Evolutionary conservation across 345 rosid species (phyloP).

Genomic region (Eucalyptus pauciflora): DNA sequence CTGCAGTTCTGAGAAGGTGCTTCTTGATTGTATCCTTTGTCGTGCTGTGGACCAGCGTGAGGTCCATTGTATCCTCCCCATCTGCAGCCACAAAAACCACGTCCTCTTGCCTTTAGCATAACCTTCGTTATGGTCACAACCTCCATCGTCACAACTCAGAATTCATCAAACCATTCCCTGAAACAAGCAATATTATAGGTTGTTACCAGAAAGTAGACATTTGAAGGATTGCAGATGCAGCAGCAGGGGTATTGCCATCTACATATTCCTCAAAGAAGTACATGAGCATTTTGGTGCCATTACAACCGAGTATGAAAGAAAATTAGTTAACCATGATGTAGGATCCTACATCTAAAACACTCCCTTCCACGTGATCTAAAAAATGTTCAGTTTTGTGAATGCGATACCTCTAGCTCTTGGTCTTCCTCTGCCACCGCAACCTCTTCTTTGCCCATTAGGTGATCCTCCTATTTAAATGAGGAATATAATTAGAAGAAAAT

Average conservation of each 20-base stretch:
- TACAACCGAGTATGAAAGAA: neutral
- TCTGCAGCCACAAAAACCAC: conserved; percentile 54
- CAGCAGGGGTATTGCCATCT: neutral
- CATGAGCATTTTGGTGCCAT: neutral
- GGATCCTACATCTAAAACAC: neutral
- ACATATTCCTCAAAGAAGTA: neutral
- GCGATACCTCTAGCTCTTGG: neutral
- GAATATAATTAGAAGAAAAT: neutral
- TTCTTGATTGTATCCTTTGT: conserved; percentile 56
- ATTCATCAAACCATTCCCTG: too few species aligned
- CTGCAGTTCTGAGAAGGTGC: conserved; percentile 20
- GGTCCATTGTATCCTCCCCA: conserved; percentile 81
- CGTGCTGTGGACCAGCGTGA: conserved; percentile 43
- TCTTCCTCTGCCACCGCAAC: conserved; percentile 60
- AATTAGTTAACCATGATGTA: neutral
- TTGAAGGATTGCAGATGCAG: neutral
- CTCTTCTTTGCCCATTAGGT: conserved; percentile 58
- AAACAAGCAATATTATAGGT: too few species aligned
- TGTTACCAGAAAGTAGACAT: neutral
- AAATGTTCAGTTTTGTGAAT: neutral
- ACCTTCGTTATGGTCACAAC: conserved; percentile 18
- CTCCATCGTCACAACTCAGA: too few species aligned
- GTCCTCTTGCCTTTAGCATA: conserved; percentile 71
- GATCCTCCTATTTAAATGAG: conserved; percentile 34
- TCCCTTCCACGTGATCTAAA: neutral